phyloP scores from a whole-genome alignment of 306 rosid species.

The Gynostemma pentaphyllum region DNA sequence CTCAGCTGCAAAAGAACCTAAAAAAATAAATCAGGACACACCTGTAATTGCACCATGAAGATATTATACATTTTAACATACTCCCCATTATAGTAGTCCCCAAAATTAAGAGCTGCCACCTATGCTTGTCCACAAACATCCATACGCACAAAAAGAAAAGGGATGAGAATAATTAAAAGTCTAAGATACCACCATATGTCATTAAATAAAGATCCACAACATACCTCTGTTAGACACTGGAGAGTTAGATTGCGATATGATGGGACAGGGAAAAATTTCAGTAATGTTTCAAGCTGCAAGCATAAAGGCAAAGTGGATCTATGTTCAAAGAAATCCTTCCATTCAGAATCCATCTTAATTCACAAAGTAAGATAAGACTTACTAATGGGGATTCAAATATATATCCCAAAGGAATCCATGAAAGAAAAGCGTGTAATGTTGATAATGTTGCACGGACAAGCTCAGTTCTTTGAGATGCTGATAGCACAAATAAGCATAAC shows the following conservation, averaged over 20 bases:
- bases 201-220: background rate
- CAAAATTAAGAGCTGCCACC: constrained; percentile 87
- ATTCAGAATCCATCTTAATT: background rate
- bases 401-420: constrained; percentile 99
- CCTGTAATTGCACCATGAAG: constrained; percentile 92
- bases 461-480: constrained; percentile 88
- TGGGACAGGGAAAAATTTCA: constrained; percentile 75
- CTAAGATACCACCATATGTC: background rate
- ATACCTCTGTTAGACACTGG: constrained; percentile 92
- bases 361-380: constrained; percentile 16
- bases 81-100: constrained; percentile 63
- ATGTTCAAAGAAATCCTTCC: background rate
- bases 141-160: constrained; percentile 1
- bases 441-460: constrained; percentile 86
- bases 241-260: constrained; percentile 80
- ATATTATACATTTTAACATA: constrained; percentile 80
- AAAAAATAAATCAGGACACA: constrained; percentile 17
- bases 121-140: constrained; percentile 16
- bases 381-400: constrained; percentile 96
- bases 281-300: constrained; percentile 82
- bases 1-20: background rate
- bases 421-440: constrained; percentile 89
- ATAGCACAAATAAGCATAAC: constrained; percentile 87
- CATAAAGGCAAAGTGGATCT: constrained; percentile 2
- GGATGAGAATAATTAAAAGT: background rate